Conservation (phyloP, 306 rosid genomes). For the Cicer cuneatum region DNA sequence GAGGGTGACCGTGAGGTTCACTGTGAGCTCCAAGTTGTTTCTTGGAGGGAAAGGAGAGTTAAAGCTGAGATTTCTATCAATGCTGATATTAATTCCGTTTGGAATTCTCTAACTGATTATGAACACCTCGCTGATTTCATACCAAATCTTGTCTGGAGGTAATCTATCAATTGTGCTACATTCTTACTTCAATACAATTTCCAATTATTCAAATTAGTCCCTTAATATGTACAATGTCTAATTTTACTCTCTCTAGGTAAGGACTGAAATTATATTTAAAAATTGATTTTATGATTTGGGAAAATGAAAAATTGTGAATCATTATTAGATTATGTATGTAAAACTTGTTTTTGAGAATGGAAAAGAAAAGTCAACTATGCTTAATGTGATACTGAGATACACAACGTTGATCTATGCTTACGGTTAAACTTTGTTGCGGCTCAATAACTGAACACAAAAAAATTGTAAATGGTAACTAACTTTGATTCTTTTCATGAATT, state of each 20-base stretch:
- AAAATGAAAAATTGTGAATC: neutral
- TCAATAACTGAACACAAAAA: too few species aligned
- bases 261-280: too few species aligned
- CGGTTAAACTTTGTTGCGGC: too few species aligned
- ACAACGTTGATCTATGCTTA: too few species aligned
- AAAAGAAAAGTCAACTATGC: neutral
- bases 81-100: constrained; percentile 73
- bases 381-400: too few species aligned
- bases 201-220: neutral
- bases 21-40: constrained; percentile 81
- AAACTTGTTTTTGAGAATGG: too few species aligned
- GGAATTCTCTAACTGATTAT: constrained; percentile 92
- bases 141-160: constrained; percentile 94
- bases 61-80: constrained; percentile 63
- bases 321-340: neutral
- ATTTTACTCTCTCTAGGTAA: too few species aligned
- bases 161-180: neutral
- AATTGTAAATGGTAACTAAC: too few species aligned
- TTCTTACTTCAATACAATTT: neutral
- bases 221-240: too few species aligned
- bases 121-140: constrained; percentile 89
- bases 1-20: constrained; percentile 58
- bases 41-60: constrained; percentile 87
- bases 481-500: too few species aligned
- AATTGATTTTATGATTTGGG: neutral